These are phyloP conservation scores for Raddia guianensis DNA, from an alignment of 176 grass and related monocot genomes.

Conservation along the genomic window DNA sequence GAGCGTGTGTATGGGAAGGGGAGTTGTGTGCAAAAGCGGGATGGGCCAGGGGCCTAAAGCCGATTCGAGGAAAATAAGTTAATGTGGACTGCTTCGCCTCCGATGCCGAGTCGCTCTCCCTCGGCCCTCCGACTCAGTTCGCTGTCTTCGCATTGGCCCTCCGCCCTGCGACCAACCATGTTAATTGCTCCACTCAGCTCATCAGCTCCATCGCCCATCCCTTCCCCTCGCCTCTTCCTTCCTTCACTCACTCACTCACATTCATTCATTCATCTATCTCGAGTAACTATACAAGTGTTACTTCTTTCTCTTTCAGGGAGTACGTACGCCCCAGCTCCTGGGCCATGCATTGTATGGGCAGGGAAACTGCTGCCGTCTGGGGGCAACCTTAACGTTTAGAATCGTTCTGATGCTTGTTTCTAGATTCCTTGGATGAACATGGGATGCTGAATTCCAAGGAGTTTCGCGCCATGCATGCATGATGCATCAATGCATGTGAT, in stretches of 20 bases:
- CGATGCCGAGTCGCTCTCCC: conserved; percentile 42
- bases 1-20: conserved; percentile 13
- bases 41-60: no score
- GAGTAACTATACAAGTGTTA: no score
- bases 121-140: conserved; percentile 46
- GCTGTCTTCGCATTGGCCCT: neutral
- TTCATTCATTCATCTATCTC: no score
- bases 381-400: neutral
- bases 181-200: neutral
- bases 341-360: neutral
- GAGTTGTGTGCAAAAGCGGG: conserved; percentile 33
- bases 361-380: neutral
- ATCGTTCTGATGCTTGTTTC: conserved; percentile 4
- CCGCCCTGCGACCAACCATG: neutral
- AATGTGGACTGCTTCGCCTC: conserved; percentile 5
- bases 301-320: conserved; percentile 5
- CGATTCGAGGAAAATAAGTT: no score
- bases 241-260: no score
- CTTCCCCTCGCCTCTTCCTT: neutral
- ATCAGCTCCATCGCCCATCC: neutral
- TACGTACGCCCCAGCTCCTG: neutral
- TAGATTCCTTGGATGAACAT: neutral
- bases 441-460: neutral
- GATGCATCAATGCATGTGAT: no score
- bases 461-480: neutral